phyloP scores from a whole-genome alignment of 2,329 filamentous ascomycete genomes.

The Fusarium chaquense region DNA sequence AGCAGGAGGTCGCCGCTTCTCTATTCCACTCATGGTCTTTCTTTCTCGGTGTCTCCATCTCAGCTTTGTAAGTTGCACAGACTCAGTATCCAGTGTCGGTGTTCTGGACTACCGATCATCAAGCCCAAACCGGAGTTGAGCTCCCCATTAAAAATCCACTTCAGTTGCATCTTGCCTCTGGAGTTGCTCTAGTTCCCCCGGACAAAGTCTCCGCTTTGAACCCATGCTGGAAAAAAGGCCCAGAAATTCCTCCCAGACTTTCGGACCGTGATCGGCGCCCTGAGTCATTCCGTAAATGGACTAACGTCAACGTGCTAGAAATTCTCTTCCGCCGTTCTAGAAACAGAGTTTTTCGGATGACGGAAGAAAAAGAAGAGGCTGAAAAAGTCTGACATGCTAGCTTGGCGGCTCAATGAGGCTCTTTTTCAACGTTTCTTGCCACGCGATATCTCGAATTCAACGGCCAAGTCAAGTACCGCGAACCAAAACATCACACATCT shows the following conservation, averaged over 20 bases:
- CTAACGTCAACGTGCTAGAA: conserved; percentile 18
- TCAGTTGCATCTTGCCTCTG: background rate
- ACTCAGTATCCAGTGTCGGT: background rate
- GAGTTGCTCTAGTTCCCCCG: conserved; percentile 31
- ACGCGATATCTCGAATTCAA: background rate
- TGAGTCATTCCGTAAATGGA: conserved; percentile 3
- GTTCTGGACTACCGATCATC: background rate
- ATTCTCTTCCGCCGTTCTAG: conserved; percentile 13
- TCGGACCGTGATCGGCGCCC: conserved; percentile 32
- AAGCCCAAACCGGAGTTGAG: background rate
- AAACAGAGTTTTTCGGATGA: conserved; percentile 10
- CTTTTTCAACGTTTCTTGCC: background rate
- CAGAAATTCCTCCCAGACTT: background rate
- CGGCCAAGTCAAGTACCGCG: background rate
- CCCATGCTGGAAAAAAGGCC: background rate
- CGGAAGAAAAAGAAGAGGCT: conserved; percentile 21
- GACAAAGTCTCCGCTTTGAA: background rate
- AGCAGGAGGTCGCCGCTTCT: background rate
- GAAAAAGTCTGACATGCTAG: conserved; percentile 12
- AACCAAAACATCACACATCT: background rate
- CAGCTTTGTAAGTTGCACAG: background rate
- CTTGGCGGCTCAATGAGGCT: conserved; percentile 19
- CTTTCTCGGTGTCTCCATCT: background rate
- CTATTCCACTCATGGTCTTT: background rate
- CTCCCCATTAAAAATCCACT: background rate